Conservation (phyloP, 1,284 basidiomycete species). For the Rhodotorula glutinis region DNA sequence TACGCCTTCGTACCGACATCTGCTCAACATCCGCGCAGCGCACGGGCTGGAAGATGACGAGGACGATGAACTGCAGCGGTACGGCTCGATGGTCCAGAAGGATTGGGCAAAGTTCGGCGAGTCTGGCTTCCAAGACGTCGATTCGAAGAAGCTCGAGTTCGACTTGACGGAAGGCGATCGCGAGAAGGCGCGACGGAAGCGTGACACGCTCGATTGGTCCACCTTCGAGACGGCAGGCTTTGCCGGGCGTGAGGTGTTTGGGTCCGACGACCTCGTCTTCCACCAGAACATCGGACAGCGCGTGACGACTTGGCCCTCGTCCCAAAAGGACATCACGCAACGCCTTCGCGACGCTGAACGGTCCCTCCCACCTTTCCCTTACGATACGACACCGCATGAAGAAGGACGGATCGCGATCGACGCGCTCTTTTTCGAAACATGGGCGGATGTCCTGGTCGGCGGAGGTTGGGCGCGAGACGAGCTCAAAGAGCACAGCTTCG, state of each 20-base stretch:
- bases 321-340: conserved; percentile 23
- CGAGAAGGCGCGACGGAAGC: conserved; percentile 16
- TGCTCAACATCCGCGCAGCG: conserved; percentile 50
- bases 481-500: conserved; percentile 45
- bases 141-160: conserved; percentile 43
- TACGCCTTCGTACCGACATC: conserved; percentile 50
- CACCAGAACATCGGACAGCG: conserved; percentile 33
- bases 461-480: conserved; percentile 46
- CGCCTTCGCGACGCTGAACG: conserved; percentile 38
- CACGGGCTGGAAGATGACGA: conserved; percentile 43
- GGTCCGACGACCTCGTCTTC: conserved; percentile 43
- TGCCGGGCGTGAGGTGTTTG: conserved; percentile 42
- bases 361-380: conserved; percentile 40
- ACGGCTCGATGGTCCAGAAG: conserved; percentile 42
- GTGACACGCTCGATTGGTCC: conserved; percentile 44
- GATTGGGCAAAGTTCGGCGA: conserved; percentile 45
- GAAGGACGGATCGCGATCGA: conserved; percentile 40
- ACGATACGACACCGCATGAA: conserved; percentile 43
- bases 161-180: conserved; percentile 42
- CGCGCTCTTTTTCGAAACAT: conserved; percentile 45
- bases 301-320: conserved; percentile 29
- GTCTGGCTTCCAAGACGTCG: conserved; percentile 41
- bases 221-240: conserved; percentile 44
- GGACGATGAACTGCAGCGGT: conserved; percentile 41
- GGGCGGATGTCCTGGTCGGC: conserved; percentile 44